phyloP scores from a whole-genome alignment of 2,329 filamentous ascomycete genomes.

The Hymenoscyphus infarciens region DNA sequence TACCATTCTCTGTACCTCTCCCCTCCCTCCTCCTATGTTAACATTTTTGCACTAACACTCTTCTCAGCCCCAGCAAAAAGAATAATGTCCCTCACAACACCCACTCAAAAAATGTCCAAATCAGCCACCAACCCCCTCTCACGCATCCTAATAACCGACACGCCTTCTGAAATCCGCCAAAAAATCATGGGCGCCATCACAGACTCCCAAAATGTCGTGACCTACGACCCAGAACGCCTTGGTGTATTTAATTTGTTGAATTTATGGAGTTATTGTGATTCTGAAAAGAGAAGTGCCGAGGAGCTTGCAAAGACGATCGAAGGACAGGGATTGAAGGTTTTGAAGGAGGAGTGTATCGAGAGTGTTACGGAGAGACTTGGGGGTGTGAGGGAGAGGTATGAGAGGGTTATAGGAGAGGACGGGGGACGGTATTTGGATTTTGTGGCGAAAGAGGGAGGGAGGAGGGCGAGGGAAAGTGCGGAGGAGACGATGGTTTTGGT shows the following conservation, averaged over 20 bases:
- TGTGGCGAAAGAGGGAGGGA: conserved; percentile 55
- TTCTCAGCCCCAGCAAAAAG: conserved; percentile 60
- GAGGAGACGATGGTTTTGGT: conserved; percentile 45
- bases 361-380: conserved; percentile 51
- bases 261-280: conserved; percentile 68
- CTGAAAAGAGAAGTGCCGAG: conserved; percentile 38
- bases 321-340: conserved; percentile 47
- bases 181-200: conserved; percentile 76
- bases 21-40: no score
- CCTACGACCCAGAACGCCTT: conserved; percentile 71
- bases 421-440: conserved; percentile 52
- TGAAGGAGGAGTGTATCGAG: conserved; percentile 64
- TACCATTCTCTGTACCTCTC: conserved; percentile 63
- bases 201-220: conserved; percentile 63
- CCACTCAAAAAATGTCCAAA: conserved; percentile 89
- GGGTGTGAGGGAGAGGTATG: conserved; percentile 55
- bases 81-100: conserved; percentile 84
- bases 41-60: no score
- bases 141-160: conserved; percentile 79
- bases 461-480: conserved; percentile 60
- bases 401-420: conserved; percentile 45
- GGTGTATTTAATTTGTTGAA: conserved; percentile 86
- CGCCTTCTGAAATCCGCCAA: conserved; percentile 54
- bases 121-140: conserved; percentile 69
- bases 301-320: conserved; percentile 41